Conservation (phyloP, 148 eudicot genomes). For the Oxyria digyna region DNA sequence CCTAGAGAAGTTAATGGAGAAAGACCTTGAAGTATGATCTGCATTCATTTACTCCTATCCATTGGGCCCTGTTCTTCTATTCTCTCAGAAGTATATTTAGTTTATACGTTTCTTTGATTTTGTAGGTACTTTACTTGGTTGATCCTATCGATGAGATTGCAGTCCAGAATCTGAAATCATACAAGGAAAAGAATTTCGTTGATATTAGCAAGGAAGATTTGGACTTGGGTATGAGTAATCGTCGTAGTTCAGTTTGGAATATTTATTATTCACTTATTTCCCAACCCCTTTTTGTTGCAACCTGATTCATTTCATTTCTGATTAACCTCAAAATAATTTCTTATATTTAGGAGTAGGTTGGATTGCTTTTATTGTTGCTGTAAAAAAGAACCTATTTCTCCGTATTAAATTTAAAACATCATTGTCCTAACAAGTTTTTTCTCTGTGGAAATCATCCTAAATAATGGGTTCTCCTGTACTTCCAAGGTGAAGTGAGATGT, state of each 20-base stretch:
- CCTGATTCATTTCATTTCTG: not conserved
- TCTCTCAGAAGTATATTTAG: not conserved
- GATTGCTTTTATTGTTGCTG: not conserved
- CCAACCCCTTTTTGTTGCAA: not conserved
- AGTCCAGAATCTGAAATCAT: conserved; percentile 63
- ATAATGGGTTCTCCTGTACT: not conserved
- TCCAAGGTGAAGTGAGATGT: not conserved
- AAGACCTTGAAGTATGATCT: conserved; percentile 72
- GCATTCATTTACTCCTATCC: not conserved
- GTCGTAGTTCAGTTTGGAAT: not conserved
- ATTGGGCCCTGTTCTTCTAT: not conserved
- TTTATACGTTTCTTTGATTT: not conserved
- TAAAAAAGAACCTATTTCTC: not conserved
- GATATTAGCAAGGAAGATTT: conserved; percentile 96
- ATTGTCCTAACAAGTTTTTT: too few species aligned
- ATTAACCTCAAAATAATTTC: not conserved
- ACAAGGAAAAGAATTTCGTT: conserved; percentile 74
- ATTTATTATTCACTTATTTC: not conserved
- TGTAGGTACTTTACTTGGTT: conserved; percentile 77
- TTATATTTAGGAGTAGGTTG: not conserved
- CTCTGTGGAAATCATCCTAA: not conserved
- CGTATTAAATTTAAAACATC: not conserved
- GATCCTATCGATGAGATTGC: conserved; percentile 98
- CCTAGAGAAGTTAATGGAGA: conserved; percentile 81
- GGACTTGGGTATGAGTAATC: conserved; percentile 58